phyloP scores from a whole-genome alignment of 805 yeast species.

The Candida khao-thaluensis region DNA sequence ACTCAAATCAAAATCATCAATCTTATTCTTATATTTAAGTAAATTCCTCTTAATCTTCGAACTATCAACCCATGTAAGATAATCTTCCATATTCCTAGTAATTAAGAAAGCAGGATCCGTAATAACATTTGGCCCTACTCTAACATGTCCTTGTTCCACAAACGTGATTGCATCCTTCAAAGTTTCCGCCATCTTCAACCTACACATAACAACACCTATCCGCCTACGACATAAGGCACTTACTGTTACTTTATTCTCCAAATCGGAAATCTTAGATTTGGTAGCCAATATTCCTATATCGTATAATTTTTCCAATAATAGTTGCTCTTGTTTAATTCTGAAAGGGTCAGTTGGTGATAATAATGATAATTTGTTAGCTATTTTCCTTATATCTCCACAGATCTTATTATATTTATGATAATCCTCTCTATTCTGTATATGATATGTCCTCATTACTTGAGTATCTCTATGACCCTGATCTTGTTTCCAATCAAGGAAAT shows the following conservation, averaged over 20 bases:
- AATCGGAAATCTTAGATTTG: slow-evolving; percentile 85
- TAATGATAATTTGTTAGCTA: slow-evolving; percentile 82
- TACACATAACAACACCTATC: slow-evolving; percentile 91
- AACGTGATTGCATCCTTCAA: slow-evolving; percentile 86
- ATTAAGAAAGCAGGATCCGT: slow-evolving; percentile 95
- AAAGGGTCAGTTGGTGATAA: slow-evolving; percentile 86
- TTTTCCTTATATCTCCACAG: slow-evolving; percentile 86
- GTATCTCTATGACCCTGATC: slow-evolving; percentile 94
- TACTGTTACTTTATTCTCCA: slow-evolving; percentile 89
- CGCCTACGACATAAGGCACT: slow-evolving; percentile 91
- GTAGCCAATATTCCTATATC: slow-evolving; percentile 86
- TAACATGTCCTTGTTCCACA: slow-evolving; percentile 94
- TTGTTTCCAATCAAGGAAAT: slow-evolving; percentile 96
- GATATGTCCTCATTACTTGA: slow-evolving; percentile 94
- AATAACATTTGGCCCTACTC: slow-evolving; percentile 94
- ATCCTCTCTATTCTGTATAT: slow-evolving; percentile 92
- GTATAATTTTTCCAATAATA: slow-evolving; percentile 81
- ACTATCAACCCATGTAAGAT: slow-evolving; percentile 95
- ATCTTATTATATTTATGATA: slow-evolving; percentile 90
- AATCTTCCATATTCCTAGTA: slow-evolving; percentile 93
- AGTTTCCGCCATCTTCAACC: slow-evolving; percentile 90
- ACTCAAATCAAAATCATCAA: slow-evolving; percentile 56
- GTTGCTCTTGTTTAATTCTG: slow-evolving; percentile 84
- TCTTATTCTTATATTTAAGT: slow-evolving; percentile 76
- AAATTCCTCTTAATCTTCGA: slow-evolving; percentile 90